phyloP scores from a whole-genome alignment of 805 yeast species.

The Saccharomycopsis malanga region DNA sequence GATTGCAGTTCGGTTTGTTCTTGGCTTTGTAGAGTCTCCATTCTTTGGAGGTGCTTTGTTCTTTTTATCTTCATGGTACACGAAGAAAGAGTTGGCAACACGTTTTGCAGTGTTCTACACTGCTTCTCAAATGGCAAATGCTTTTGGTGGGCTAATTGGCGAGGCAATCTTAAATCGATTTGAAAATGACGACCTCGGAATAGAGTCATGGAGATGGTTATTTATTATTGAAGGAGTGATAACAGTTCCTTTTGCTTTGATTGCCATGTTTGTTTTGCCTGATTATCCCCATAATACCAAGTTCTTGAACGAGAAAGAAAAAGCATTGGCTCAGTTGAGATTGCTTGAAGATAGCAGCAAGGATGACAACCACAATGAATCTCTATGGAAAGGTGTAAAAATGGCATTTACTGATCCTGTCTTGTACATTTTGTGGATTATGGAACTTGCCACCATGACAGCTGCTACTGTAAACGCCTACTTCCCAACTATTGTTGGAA shows the following conservation, averaged over 20 bases:
- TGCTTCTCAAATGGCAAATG: constrained; percentile 47
- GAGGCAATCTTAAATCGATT: constrained; percentile 35
- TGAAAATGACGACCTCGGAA: constrained; percentile 19
- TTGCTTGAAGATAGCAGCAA: constrained; percentile 12
- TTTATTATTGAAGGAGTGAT: constrained; percentile 45
- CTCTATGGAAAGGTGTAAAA: constrained; percentile 6
- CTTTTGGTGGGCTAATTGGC: constrained; percentile 50
- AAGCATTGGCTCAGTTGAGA: constrained; percentile 18
- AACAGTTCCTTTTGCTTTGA: constrained; percentile 33
- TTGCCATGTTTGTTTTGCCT: constrained; percentile 34
- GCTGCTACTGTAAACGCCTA: constrained; percentile 57
- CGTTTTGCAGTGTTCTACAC: constrained; percentile 44
- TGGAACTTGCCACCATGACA: constrained; percentile 37
- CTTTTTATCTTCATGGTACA: constrained; percentile 31
- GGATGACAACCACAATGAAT: constrained; percentile 12
- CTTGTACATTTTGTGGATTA: constrained; percentile 18
- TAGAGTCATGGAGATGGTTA: constrained; percentile 44
- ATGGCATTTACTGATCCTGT: constrained; percentile 16
- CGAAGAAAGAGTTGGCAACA: constrained; percentile 41
- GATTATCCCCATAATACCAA: constrained; percentile 35
- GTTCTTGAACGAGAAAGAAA: constrained; percentile 34
- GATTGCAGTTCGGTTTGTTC: constrained; percentile 36
- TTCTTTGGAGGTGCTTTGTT: constrained; percentile 38
- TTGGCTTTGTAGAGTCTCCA: constrained; percentile 44
- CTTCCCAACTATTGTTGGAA: constrained; percentile 54